Base-by-base conservation (phyloP, 1,284 basidiomycete species). In the Cryptococcus hybrid region DNA sequence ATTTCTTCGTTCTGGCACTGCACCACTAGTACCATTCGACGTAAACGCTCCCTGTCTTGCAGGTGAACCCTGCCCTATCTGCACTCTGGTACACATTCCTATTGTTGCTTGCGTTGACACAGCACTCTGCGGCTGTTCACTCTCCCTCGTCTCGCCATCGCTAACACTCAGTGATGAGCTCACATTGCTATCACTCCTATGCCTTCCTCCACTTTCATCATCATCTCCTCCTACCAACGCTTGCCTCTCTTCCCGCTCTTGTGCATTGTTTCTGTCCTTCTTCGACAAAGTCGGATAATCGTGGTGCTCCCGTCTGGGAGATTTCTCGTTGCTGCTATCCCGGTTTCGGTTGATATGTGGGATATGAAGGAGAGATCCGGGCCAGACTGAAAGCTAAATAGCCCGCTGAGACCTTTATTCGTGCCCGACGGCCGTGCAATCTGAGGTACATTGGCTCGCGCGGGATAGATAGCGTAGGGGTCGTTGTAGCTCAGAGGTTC, bases 311-410 rank as follows among this genome's bases (percentile, higher is more conserved):
- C 46, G 15, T 36, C n/a, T 47, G 18, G 15, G 36, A 13, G 3
- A 35, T 18, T 18, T 18, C 18, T 18, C 18, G 18, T 18, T 18
- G 2, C 30, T 6, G 15, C 47, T 49, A 5, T 56, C 55, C 51
- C 45, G 56, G 13, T 55, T 51, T 40, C 55, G 37, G 38, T 48
- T 42, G 40, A 30, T 51, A 6, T 40, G 36, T 15, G 60, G 47
- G 11, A 44, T 44, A 3, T 56, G 47, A 34, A 65, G 48, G 59
- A 54, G 1, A 65, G 59, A 51, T 65, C 64, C 6, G 64, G 64
- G 13, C 59, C 59, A n/a, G 64, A 61, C 1, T 39, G 47, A 52
- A 66, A 63, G 18, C 60, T 52, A 49, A 65, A 61, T 5, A 66
- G 30, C 36, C 55, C 53, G 18, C 56, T 52, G 12, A 63, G 48